Evolutionary conservation across 2,329 filamentous ascomycete genomes (phyloP), one percentile per base, ranked within the genome.

Genomic region (Plectosphaerella plurivora): DNA sequence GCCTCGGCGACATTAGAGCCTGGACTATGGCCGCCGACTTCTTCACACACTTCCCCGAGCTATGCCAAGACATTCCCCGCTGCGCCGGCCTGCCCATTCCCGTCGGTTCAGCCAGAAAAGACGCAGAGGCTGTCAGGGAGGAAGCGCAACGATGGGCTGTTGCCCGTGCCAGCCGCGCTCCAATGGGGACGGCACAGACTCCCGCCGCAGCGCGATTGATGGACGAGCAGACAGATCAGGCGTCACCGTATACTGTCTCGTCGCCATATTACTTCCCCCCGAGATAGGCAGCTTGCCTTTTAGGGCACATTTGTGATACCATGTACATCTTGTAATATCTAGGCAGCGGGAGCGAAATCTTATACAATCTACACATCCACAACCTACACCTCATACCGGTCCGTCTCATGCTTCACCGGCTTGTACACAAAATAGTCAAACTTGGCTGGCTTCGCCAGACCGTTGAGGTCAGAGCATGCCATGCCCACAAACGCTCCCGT

Each of bases 401-500:
- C 79, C 9, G 67, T 72, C 46, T 67, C 57, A 54, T 81, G 62
- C 22, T 73, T 60, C 6, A 74, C 73, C 5, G 79, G 79, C 2
- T 69, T 66, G 60, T 83, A 83, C 0, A 70, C 55, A 51, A 82
- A 78, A 44, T 78, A 73, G 52, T 80, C 77, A 63, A 82, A 82
- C 5, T 55, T 66, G 0, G 79, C 79, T 50, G 67, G 62, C 50
- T 64, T 56, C 9, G 68, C 76, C 15, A 72, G 73, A 3, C 79
- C 79, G 51, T 83, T 82, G 42, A 81, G 51, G 62, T 83, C 79
- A 3, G 78, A 82, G 41, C 75, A 77, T 1, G 79, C 79, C 56
- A 83, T 65, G 0, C 79, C 79, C 1, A 82, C 75, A 67, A 83
- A 83, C 0, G 82, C 79, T 0, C 82, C 82, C 0, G 82, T 86